Base-by-base conservation (phyloP, 441 rosid species). In the Adansonia rubrostipa region DNA sequence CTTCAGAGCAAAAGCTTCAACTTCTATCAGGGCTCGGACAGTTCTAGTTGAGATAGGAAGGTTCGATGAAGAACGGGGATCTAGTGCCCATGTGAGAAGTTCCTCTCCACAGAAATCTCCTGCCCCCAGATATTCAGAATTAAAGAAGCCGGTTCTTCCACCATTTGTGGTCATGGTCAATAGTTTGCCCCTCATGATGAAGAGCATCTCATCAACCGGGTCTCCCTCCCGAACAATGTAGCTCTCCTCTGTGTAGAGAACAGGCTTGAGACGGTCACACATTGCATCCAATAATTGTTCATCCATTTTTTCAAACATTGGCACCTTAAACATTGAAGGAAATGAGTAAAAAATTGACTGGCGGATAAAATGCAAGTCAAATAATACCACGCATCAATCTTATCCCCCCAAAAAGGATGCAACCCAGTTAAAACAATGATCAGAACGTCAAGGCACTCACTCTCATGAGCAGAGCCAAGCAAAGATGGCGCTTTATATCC, bases 71-170 rank as follows among this genome's bases (percentile, higher is more conserved):
- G 92, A 81, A 77, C 83, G 87, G 51, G 94, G 89, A 82, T 90
- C 93, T 17, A 91, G 80, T 8, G 91, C 94, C 98, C 97, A 93
- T 0, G 92, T 89, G n/a, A 95, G 81, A 74, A 95, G 94, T 77
- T 92, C 96, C 83, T 92, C 97, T 33, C 97, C 99, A n/a, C 92
- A 93, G 81, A 91, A 92, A 76, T 92, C 96, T n/a, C 91, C 92
- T 0, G 88, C 90, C 74, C 84, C 86, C n/a, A 90, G 89, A 81
- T 87, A 78, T 36, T 80, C 89, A 0, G 89, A 85, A 73, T 91
- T 89, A 77, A 88, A 83, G 81, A 85, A 88, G 53, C 88, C 94
- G 0, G 87, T 82, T 80, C 89, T 86, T 79, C 93, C 95, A 53
- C 91, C 93, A 42, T 92, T 90, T 42, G 92, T 90, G 40, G 92